These are phyloP conservation scores for Trichoderma reesei DNA, from an alignment of 495 filamentous ascomycete species.

Conservation along the genomic window DNA sequence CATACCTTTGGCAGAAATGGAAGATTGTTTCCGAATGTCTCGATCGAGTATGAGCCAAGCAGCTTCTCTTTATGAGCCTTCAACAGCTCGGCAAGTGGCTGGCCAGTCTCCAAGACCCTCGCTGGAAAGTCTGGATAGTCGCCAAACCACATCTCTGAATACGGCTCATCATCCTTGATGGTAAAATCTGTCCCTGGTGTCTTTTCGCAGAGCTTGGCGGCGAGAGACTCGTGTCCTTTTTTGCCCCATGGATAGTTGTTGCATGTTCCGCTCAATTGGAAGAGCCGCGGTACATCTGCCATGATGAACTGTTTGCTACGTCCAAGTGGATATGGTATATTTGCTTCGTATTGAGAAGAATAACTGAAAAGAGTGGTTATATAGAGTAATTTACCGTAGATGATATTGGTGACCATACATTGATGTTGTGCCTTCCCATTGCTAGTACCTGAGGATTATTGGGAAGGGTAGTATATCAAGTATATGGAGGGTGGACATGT, in stretches of 20 bases:
- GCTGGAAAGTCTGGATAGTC: constrained; percentile 67
- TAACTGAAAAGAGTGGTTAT: neutral
- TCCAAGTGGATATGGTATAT: neutral
- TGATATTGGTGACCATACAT: no score
- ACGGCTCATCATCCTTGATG: constrained; percentile 59
- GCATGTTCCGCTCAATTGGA: constrained; percentile 26
- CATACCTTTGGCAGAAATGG: constrained; percentile 65
- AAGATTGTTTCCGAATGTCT: constrained; percentile 56
- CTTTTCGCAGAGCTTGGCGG: constrained; percentile 56
- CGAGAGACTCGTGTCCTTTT: constrained; percentile 60
- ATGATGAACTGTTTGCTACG: neutral
- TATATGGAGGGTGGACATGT: neutral
- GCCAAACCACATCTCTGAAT: constrained; percentile 68
- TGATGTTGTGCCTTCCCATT: no score
- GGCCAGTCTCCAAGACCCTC: constrained; percentile 48
- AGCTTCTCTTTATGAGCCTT: constrained; percentile 52
- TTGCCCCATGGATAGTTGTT: constrained; percentile 59
- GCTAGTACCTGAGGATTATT: neutral
- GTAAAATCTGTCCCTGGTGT: constrained; percentile 57
- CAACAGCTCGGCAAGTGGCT: constrained; percentile 56
- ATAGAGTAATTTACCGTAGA: neutral
- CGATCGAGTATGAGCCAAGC: constrained; percentile 51
- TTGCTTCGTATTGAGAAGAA: neutral
- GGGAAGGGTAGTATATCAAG: neutral
- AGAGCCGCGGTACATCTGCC: neutral